A percentile compares a stretch with the other conserved stretches of the same genome.
phyloP scores from a whole-genome alignment of 1,284 basidiomycete genomes.

The Irpex sp. region DNA sequence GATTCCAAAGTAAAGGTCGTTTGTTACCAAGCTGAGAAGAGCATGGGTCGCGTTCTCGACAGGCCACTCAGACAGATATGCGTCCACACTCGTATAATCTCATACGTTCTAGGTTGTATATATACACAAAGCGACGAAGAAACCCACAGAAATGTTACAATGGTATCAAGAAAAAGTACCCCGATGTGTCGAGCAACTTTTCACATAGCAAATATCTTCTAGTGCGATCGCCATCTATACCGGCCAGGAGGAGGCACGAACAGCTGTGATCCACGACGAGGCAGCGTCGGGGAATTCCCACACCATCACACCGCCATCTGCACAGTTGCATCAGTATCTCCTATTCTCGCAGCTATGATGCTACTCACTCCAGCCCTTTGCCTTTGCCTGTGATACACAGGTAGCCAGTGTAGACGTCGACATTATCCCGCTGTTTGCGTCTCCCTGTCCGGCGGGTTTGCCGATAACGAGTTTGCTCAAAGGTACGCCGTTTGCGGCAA shows the following conservation, averaged over 20 bases:
- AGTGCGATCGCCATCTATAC: slow-evolving; percentile 11
- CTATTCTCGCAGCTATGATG: not conserved
- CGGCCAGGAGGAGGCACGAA: slow-evolving; percentile 26
- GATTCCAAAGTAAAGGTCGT: not conserved
- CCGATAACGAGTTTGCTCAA: slow-evolving; percentile 55
- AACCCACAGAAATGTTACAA: too few relatives aligned
- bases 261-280: slow-evolving; percentile 43
- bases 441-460: slow-evolving; percentile 51
- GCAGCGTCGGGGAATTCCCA: slow-evolving; percentile 42
- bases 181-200: not conserved
- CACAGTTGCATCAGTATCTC: not conserved
- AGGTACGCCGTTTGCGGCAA: slow-evolving; percentile 49
- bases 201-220: not conserved
- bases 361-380: slow-evolving; percentile 52
- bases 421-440: slow-evolving; percentile 61
- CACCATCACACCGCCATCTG: slow-evolving; percentile 48
- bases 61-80: too few relatives aligned
- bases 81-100: too few relatives aligned
- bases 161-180: not conserved
- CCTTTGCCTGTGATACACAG: slow-evolving; percentile 53
- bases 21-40: not conserved
- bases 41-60: too few relatives aligned
- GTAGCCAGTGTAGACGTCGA: slow-evolving; percentile 45
- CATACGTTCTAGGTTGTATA: too few relatives aligned
- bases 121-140: too few relatives aligned